These are phyloP conservation scores for Aegle marmelos DNA, from an alignment of 345 rosid species.

Conservation along the genomic window DNA sequence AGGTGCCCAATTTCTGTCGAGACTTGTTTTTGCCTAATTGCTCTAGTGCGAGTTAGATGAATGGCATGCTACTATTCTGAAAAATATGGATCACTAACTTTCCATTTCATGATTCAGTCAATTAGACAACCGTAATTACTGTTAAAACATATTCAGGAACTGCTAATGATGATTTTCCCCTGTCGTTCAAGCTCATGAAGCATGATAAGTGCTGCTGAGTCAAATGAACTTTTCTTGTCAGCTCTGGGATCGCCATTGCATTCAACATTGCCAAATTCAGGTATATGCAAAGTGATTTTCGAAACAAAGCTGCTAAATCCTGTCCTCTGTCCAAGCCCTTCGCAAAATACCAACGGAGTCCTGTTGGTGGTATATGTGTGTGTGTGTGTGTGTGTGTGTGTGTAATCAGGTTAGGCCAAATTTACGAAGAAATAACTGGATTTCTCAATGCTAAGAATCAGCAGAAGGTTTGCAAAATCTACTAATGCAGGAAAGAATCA, in stretches of 20 bases:
- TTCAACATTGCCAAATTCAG: slow-evolving; percentile 40
- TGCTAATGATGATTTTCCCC: slow-evolving; percentile 39
- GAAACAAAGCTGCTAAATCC: slow-evolving; percentile 58
- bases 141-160: slow-evolving; percentile 2
- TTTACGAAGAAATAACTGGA: neutral
- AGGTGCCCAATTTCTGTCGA: too few relatives aligned
- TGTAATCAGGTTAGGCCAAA: neutral
- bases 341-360: slow-evolving; percentile 40
- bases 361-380: slow-evolving; percentile 25
- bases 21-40: too few relatives aligned
- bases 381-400: neutral
- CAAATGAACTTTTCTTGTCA: slow-evolving; percentile 80
- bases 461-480: neutral
- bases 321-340: slow-evolving; percentile 34
- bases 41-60: neutral
- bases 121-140: neutral
- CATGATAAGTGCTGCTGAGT: slow-evolving; percentile 65
- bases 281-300: slow-evolving; percentile 45
- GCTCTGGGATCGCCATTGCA: slow-evolving; percentile 61
- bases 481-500: neutral
- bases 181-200: slow-evolving; percentile 56
- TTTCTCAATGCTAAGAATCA: neutral
- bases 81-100: neutral
- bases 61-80: neutral
- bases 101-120: neutral